phyloP scores from a whole-genome alignment of 306 rosid species.

The Cyamopsis tetragonoloba region DNA sequence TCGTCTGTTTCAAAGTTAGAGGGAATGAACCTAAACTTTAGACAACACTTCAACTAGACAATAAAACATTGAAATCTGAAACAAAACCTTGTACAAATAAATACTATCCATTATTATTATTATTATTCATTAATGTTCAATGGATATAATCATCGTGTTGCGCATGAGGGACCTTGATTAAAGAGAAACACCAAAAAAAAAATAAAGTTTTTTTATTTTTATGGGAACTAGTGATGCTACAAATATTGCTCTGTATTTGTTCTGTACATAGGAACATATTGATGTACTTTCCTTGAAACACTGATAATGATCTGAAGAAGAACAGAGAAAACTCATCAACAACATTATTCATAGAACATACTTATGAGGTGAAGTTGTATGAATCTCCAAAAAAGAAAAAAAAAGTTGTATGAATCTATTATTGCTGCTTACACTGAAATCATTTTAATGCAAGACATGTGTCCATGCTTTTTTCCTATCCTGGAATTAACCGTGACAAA shows the following conservation, averaged over 20 bases:
- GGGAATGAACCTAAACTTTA: slow-evolving; percentile 36
- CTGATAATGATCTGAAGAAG: no score
- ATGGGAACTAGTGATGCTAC: slow-evolving; percentile 40
- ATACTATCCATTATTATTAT: slow-evolving; percentile 5
- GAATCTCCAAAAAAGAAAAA: no score
- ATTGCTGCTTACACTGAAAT: neutral
- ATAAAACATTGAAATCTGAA: slow-evolving; percentile 40
- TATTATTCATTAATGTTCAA: slow-evolving; percentile 55
- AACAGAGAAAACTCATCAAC: slow-evolving; percentile 25
- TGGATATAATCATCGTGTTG: slow-evolving; percentile 54
- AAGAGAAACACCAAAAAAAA: slow-evolving; percentile 15
- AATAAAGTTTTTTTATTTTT: slow-evolving; percentile 2
- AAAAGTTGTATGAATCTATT: slow-evolving; percentile 24
- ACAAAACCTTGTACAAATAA: slow-evolving; percentile 37
- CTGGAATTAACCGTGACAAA: slow-evolving; percentile 7
- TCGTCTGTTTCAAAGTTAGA: no score
- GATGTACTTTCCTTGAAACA: slow-evolving; percentile 29
- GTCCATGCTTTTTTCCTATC: slow-evolving; percentile 6
- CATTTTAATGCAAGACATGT: slow-evolving; percentile 22
- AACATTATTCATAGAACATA: slow-evolving; percentile 25
- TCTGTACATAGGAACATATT: slow-evolving; percentile 34
- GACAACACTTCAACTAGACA: no score
- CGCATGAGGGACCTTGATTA: slow-evolving; percentile 42
- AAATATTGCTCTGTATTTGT: slow-evolving; percentile 23
- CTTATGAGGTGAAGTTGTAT: slow-evolving; percentile 28